These are phyloP conservation scores for Paecilomyces fulvus DNA, from an alignment of 2,329 filamentous ascomycete genomes.

Conservation along the genomic window DNA sequence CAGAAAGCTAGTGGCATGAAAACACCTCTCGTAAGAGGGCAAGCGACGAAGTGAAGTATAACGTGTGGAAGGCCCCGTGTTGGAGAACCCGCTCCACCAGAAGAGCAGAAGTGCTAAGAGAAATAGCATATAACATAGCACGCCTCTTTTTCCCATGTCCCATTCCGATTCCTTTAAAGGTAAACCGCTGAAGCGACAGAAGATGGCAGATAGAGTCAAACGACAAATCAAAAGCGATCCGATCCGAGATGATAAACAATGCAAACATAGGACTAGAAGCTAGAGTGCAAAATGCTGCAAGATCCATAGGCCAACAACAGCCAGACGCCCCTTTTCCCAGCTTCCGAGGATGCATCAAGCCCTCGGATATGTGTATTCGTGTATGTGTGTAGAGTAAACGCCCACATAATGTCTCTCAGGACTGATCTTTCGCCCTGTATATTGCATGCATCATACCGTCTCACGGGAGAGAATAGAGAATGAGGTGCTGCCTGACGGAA, in stretches of 20 bases:
- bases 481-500: not conserved
- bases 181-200: conserved; percentile 6
- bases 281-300: conserved; percentile 9
- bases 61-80: conserved; percentile 6
- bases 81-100: conserved; percentile 4
- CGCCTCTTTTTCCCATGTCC: conserved; percentile 6
- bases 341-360: conserved; percentile 6
- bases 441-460: conserved; percentile 2
- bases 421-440: not conserved
- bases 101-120: not conserved
- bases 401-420: conserved; percentile 3
- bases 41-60: not conserved
- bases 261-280: conserved; percentile 1
- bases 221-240: conserved; percentile 1
- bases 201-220: not conserved
- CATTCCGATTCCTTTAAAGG: not conserved
- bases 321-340: conserved; percentile 8
- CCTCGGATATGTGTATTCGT: conserved; percentile 15
- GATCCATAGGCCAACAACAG: conserved; percentile 8
- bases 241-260: conserved; percentile 1
- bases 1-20: not conserved
- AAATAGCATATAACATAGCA: not conserved
- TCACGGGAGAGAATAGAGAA: not conserved
- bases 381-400: conserved; percentile 17
- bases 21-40: conserved; percentile 2